phyloP scores from a whole-genome alignment of 495 filamentous ascomycete species.

The Talaromyces thailandensis region DNA sequence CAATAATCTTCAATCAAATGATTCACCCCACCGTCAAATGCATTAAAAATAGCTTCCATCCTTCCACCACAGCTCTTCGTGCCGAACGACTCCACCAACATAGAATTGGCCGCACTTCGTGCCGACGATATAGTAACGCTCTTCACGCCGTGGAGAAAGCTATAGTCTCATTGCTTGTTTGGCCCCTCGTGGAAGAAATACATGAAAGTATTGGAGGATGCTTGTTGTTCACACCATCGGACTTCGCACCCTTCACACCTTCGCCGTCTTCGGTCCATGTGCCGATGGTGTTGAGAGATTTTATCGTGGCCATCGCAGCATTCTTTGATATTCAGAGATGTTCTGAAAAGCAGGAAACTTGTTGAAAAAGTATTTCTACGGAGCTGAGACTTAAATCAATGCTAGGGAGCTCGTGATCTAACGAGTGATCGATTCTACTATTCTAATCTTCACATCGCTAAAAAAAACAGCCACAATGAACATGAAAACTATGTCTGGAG shows the following conservation, averaged over 20 bases:
- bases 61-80: slow-evolving; percentile 9
- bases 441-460: not conserved
- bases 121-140: not conserved
- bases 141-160: not conserved
- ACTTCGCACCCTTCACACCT: slow-evolving; percentile 9
- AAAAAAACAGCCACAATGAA: not conserved
- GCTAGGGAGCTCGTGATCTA: not conserved
- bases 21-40: not conserved
- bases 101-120: not conserved
- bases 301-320: not conserved
- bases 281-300: not conserved
- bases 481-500: not conserved
- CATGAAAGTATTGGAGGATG: not conserved
- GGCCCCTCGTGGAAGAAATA: not conserved
- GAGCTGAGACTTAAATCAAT: not conserved
- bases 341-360: not conserved
- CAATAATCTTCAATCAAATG: not conserved
- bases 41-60: not conserved
- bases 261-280: not conserved
- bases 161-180: not conserved
- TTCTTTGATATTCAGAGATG: not conserved
- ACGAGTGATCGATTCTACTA: not conserved
- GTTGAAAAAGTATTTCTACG: not conserved
- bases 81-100: slow-evolving; percentile 5
- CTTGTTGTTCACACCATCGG: slow-evolving; percentile 10